Evolutionary conservation across 1,139 yeast genomes (phyloP).

Genomic region (Yamadazyma aaseri): DNA sequence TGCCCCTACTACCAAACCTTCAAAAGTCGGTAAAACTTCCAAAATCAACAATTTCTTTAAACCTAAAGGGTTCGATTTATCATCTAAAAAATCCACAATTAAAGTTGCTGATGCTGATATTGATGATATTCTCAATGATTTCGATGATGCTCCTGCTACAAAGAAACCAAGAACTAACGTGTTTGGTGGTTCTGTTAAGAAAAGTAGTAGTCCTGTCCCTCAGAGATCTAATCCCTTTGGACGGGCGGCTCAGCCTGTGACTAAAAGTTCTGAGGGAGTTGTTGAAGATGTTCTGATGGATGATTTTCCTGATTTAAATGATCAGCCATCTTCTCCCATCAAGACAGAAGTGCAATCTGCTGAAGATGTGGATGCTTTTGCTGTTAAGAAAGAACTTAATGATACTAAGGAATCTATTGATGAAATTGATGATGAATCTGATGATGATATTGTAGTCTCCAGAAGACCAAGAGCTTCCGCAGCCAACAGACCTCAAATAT

Average conservation of each 20-base stretch:
- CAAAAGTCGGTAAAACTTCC: slow-evolving; percentile 47
- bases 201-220: slow-evolving; percentile 1
- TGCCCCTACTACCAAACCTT: slow-evolving; percentile 32
- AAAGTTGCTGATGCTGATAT: slow-evolving; percentile 36
- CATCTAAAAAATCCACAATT: slow-evolving; percentile 14
- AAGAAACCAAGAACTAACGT: slow-evolving; percentile 9
- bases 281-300: slow-evolving; percentile 15
- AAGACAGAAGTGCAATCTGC: slow-evolving; percentile 15
- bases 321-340: slow-evolving; percentile 35
- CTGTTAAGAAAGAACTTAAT: slow-evolving; percentile 2
- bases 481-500: slow-evolving; percentile 21
- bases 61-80: slow-evolving; percentile 24
- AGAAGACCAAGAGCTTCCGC: slow-evolving; percentile 45
- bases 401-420: slow-evolving; percentile 9
- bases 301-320: slow-evolving; percentile 13
- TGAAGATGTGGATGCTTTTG: slow-evolving; percentile 11
- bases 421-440: slow-evolving; percentile 36
- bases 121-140: slow-evolving; percentile 48
- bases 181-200: slow-evolving; percentile 8
- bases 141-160: slow-evolving; percentile 17
- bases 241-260: not conserved
- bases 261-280: too few relatives aligned
- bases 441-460: slow-evolving; percentile 52
- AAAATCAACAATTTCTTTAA: slow-evolving; percentile 57
- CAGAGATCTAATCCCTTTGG: slow-evolving; percentile 1